These are phyloP conservation scores for Dunaliella primolecta DNA, from an alignment of 139 green algal species.

Conservation along the genomic window DNA sequence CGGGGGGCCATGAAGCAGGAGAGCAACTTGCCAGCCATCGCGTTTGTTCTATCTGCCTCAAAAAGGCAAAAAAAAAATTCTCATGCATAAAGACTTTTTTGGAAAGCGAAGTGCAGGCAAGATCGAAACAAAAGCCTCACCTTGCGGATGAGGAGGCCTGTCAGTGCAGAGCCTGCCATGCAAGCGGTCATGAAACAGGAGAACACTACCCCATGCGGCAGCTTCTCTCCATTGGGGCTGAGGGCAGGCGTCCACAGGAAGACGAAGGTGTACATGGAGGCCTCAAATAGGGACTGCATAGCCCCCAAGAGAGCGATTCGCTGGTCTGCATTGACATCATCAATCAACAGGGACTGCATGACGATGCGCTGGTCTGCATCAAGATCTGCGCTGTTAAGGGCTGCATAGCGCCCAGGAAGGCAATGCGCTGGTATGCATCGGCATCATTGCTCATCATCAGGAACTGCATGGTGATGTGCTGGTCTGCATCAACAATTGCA, in stretches of 20 bases:
- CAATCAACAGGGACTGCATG: too few species aligned
- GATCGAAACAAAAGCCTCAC: too few species aligned
- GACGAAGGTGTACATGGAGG: conserved; percentile 97
- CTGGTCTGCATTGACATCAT: conserved; percentile 32
- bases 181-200: conserved; percentile 92
- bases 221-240: conserved; percentile 73
- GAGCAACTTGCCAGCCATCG: too few species aligned
- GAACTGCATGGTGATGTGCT: too few species aligned
- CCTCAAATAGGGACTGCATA: conserved; percentile 95
- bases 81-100: too few species aligned
- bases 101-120: too few species aligned
- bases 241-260: conserved; percentile 97
- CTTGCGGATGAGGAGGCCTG: conserved; percentile 54
- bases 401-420: not conserved
- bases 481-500: too few species aligned
- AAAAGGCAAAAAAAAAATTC: too few species aligned
- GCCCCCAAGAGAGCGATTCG: conserved; percentile 78
- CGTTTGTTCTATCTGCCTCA: too few species aligned
- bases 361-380: not conserved
- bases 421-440: too few species aligned
- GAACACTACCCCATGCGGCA: conserved; percentile 96
- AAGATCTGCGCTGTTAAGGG: not conserved
- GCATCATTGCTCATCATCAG: too few species aligned
- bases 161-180: conserved; percentile 80
- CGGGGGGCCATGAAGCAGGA: conserved; percentile 91